These are phyloP conservation scores for Populus deltoides DNA, from an alignment of 345 rosid genomes.

Conservation along the genomic window DNA sequence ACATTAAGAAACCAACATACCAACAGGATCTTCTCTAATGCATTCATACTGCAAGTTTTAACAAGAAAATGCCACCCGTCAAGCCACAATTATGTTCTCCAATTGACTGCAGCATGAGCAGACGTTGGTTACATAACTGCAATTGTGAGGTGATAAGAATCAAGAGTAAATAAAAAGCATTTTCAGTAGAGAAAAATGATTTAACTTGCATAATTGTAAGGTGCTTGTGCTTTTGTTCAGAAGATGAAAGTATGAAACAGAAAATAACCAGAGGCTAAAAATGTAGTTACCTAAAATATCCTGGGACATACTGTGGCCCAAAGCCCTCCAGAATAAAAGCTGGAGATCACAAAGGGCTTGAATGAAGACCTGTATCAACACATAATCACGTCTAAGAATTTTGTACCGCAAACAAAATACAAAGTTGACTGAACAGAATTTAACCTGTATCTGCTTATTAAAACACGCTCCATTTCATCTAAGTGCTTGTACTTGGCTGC, in stretches of 20 bases:
- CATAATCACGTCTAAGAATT: conserved; percentile 30
- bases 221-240: not conserved
- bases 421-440: conserved; percentile 16
- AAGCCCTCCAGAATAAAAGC: conserved; percentile 52
- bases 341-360: conserved; percentile 61
- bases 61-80: conserved; percentile 58
- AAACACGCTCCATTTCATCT: conserved; percentile 27
- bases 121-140: conserved; percentile 52
- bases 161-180: not conserved
- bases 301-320: conserved; percentile 48
- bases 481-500: conserved; percentile 48
- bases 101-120: conserved; percentile 57
- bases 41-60: conserved; percentile 50
- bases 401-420: conserved; percentile 16
- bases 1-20: not conserved
- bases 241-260: not conserved
- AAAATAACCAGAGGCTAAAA: conserved; percentile 1
- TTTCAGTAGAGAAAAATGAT: not conserved
- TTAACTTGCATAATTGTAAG: not conserved
- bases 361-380: conserved; percentile 47
- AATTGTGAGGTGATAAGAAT: not conserved
- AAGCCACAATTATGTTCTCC: conserved; percentile 48
- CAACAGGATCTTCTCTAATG: not conserved
- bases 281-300: conserved; percentile 50
- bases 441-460: conserved; percentile 44